These are phyloP conservation scores for Cornus kousa DNA, from an alignment of 148 eudicot species.

Conservation along the genomic window DNA sequence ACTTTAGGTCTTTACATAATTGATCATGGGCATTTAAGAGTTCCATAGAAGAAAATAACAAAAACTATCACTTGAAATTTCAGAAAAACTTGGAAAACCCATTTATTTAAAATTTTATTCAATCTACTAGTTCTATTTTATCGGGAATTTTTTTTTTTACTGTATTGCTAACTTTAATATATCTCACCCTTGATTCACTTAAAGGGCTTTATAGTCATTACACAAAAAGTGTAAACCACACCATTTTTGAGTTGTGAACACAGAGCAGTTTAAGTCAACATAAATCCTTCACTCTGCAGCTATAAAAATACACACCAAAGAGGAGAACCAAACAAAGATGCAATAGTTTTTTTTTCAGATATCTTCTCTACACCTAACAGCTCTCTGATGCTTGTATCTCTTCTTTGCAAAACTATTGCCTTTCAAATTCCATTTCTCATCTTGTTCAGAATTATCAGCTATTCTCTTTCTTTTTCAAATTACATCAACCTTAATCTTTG, in stretches of 20 bases:
- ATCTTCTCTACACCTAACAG: constrained; percentile 7
- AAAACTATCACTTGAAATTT: no score
- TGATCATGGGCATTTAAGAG: no score
- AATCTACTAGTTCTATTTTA: no score
- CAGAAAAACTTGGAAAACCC: no score
- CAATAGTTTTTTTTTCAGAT: not conserved
- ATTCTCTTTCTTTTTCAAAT: not conserved
- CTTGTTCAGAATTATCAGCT: not conserved
- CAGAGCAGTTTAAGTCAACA: not conserved
- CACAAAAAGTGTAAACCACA: not conserved
- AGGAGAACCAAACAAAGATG: constrained; percentile 9
- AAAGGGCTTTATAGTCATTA: not conserved
- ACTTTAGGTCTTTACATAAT: no score
- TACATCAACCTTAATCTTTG: not conserved
- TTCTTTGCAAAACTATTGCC: not conserved
- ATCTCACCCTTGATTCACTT: not conserved
- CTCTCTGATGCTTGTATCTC: not conserved
- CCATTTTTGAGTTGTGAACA: not conserved
- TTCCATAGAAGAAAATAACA: no score
- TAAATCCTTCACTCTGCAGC: constrained; percentile 16
- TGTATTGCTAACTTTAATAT: not conserved
- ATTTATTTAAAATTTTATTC: no score
- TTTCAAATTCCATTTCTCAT: not conserved
- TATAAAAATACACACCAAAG: constrained; percentile 36
- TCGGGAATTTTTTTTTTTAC: no score